A percentile compares a stretch with the other conserved stretches of the same genome.
Conservation (phyloP, 2,329 filamentous ascomycete genomes). For the Endoconidiophora laricicola region DNA sequence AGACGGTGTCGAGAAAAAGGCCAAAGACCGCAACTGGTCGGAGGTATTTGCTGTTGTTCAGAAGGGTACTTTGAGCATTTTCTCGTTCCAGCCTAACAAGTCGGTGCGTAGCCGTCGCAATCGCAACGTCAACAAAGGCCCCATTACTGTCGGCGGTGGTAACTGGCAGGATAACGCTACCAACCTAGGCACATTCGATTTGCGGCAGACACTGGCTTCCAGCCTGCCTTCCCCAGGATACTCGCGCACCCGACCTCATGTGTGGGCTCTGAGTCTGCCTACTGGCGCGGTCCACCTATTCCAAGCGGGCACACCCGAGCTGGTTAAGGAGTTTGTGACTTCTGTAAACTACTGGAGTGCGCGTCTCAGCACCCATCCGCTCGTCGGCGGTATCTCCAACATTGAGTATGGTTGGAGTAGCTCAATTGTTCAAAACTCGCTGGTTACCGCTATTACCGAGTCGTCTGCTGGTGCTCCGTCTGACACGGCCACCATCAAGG, state of each 20-base stretch:
- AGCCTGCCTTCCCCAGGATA: slow-evolving; percentile 82
- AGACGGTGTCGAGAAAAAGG: slow-evolving; percentile 76
- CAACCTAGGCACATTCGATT: slow-evolving; percentile 67
- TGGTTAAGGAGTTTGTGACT: slow-evolving; percentile 82
- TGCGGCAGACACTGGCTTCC: slow-evolving; percentile 84
- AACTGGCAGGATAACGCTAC: slow-evolving; percentile 98
- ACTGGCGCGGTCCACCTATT: slow-evolving; percentile 95
- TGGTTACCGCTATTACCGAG: slow-evolving; percentile 31
- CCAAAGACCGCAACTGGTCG: slow-evolving; percentile 85
- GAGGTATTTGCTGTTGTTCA: slow-evolving; percentile 94
- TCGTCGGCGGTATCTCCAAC: slow-evolving; percentile 86
- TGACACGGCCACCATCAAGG: slow-evolving; percentile 24
- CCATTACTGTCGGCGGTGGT: slow-evolving; percentile 71
- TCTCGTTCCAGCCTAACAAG: slow-evolving; percentile 78
- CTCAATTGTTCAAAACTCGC: slow-evolving; percentile 49
- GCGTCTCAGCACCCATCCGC: slow-evolving; percentile 77
- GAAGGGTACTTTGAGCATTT: slow-evolving; percentile 83
- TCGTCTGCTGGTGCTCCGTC: slow-evolving; percentile 16
- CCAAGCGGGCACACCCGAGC: slow-evolving; percentile 88
- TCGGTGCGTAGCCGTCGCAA: slow-evolving; percentile 49
- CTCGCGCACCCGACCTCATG: slow-evolving; percentile 74
- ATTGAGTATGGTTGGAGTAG: slow-evolving; percentile 97
- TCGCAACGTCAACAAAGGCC: slow-evolving; percentile 25
- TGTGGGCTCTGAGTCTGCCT: slow-evolving; percentile 85
- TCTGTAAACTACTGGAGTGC: slow-evolving; percentile 98